These are phyloP conservation scores for Acanthamoeba culbertsoni DNA, from an alignment of 208 protist genomes.

Conservation along the genomic window DNA sequence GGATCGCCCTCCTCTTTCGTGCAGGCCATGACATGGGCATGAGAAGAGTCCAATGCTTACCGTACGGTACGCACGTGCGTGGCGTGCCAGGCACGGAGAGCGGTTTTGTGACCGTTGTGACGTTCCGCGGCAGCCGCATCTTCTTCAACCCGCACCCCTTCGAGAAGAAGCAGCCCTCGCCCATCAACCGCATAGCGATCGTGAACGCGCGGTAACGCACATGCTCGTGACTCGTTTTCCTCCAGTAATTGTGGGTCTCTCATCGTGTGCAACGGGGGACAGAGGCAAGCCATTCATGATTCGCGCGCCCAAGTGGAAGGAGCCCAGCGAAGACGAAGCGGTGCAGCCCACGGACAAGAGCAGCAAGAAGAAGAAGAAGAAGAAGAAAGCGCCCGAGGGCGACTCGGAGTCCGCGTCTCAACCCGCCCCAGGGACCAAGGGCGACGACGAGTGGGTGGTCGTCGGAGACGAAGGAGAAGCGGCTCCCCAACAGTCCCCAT, in stretches of 20 bases:
- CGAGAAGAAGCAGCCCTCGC: slow-evolving; percentile 20
- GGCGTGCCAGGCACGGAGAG: neutral
- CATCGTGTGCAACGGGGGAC: neutral
- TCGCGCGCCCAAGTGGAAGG: slow-evolving; percentile 17
- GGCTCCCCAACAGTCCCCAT: no score
- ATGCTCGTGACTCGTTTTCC: neutral
- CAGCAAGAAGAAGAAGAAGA: neutral
- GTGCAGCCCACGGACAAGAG: neutral
- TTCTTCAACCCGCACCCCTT: slow-evolving; percentile 31
- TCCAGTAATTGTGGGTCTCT: neutral
- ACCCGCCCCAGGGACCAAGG: neutral
- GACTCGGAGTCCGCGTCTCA: neutral
- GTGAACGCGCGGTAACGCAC: neutral
- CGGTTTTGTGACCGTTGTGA: slow-evolving; percentile 5
- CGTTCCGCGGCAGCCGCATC: neutral
- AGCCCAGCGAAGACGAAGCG: neutral
- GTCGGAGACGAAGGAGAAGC: neutral
- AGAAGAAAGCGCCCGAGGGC: neutral
- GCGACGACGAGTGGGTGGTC: neutral
- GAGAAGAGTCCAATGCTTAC: no score
- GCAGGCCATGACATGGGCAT: no score
- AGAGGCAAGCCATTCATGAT: neutral
- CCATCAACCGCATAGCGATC: neutral
- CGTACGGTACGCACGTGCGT: no score
- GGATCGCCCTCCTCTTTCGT: neutral